These are phyloP conservation scores for Boletus subcaerulescens DNA, from an alignment of 768 basidiomycete genomes.

Conservation along the genomic window DNA sequence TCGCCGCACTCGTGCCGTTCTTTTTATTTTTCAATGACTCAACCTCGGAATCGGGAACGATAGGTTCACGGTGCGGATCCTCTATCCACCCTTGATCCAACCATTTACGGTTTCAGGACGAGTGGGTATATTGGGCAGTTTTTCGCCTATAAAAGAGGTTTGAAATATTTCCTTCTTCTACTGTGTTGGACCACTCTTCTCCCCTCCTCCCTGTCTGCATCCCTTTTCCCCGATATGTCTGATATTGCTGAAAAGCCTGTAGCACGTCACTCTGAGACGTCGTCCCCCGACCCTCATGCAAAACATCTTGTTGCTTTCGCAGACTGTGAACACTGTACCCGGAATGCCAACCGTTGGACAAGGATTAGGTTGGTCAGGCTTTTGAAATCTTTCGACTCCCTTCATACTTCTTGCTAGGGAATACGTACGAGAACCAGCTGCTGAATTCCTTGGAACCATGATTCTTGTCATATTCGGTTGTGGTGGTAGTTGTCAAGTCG, in stretches of 20 bases:
- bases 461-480: constrained; percentile 58
- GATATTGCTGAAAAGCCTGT: constrained; percentile 13
- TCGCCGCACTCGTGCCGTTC: background rate
- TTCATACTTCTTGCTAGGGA: constrained; percentile 31
- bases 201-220: background rate
- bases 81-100: background rate
- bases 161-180: background rate
- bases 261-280: constrained; percentile 21
- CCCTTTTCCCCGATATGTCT: constrained; percentile 19
- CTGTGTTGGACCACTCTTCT: background rate
- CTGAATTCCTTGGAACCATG: constrained; percentile 61
- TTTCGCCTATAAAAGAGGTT: constrained; percentile 23
- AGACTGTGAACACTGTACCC: constrained; percentile 35
- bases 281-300: constrained; percentile 8
- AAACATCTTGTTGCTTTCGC: constrained; percentile 14
- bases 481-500: constrained; percentile 56
- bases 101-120: constrained; percentile 4
- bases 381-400: background rate
- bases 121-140: background rate
- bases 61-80: background rate
- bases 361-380: constrained; percentile 42
- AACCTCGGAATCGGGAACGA: constrained; percentile 2
- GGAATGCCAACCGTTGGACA: constrained; percentile 54
- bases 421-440: constrained; percentile 54
- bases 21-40: background rate